Base-by-base conservation (phyloP, 106 monocot species). In the Dendrobium officinale region DNA sequence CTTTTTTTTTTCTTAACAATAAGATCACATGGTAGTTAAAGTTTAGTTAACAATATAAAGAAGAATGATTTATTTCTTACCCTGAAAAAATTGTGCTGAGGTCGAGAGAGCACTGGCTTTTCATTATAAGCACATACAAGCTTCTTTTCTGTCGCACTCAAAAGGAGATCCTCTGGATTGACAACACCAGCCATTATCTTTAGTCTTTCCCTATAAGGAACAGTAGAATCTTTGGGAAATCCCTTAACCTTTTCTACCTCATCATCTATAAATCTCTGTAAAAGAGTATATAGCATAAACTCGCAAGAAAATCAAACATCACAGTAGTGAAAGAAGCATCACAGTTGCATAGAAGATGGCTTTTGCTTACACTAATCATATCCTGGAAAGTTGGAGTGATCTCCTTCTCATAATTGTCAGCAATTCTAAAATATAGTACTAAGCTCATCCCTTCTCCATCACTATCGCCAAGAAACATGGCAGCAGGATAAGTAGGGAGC, bases 71-170 rank as follows among this genome's bases (percentile, higher is more conserved):
- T 1, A 55, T 78, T 75, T 2, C 22, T 68, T 85, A 94, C 94
- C 79, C 66, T 31, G 77, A 86, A 94, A 77, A 94, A 94, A 70
- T 68, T 88, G 58, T 94, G 94, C 20, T 94, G 94, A 67, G 94
- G 94, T 29, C 94, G 91, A 37, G 94, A 94, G 78, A 94, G 91
- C 18, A 91, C 94, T n/a, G 94, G 94, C 77, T 94, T 94, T 72
- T 91, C 91, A 82, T 94, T 91, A 75, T 94, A 94, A 67, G 91
- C 89, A 59, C 88, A 81, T 51, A 94, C 72, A 64, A 94, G 86
- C 84, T 89, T 94, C 79, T 68, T 91, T 72, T 94, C 94, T 10
- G 94, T 64, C 49, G 81, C 82, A 86, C 85, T 89, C 19, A 94
- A 81, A 18, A 86, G 84, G 61, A 94, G 89, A 82, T 94, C 94